Percentiles rank a stretch among this genome's conserved stretches.
phyloP scores from a whole-genome alignment of 2,329 filamentous ascomycete genomes.

The Sclerotinia borealis region DNA sequence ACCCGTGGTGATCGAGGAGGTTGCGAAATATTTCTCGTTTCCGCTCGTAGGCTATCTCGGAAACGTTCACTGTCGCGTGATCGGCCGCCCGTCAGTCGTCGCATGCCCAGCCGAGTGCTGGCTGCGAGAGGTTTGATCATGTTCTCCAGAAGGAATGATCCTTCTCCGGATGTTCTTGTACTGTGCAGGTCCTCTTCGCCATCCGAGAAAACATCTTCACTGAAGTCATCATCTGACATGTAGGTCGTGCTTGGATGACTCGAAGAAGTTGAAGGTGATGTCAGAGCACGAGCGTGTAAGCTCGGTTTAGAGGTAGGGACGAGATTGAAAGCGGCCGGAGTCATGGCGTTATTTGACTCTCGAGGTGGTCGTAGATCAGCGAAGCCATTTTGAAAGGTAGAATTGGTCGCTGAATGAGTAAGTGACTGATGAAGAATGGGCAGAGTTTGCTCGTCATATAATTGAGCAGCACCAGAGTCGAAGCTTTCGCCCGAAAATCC shows the following conservation, averaged over 20 bases:
- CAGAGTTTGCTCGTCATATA: constrained; percentile 90
- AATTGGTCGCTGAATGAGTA: constrained; percentile 60
- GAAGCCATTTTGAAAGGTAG: constrained; percentile 83
- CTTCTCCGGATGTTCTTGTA: constrained; percentile 22
- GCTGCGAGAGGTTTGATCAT: constrained; percentile 56
- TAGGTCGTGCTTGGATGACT: constrained; percentile 55
- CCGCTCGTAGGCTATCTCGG: constrained; percentile 28
- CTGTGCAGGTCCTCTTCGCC: constrained; percentile 59
- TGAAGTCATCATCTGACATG: constrained; percentile 69
- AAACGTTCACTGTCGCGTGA: constrained; percentile 30
- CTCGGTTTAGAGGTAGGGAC: constrained; percentile 51
- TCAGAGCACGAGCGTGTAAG: constrained; percentile 76
- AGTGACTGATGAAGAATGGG: constrained; percentile 83
- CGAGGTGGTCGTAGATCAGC: constrained; percentile 62
- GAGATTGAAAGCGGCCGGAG: constrained; percentile 51
- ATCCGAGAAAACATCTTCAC: constrained; percentile 73
- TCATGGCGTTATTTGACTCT: constrained; percentile 58
- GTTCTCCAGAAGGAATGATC: constrained; percentile 51
- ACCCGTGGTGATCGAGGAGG: constrained; percentile 31
- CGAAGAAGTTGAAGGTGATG: constrained; percentile 63
- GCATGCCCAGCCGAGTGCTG: constrained; percentile 52
- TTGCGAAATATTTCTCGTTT: constrained; percentile 27
- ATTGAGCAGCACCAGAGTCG: constrained; percentile 64
- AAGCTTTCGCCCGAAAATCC: constrained; percentile 59
- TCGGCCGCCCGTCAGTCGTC: constrained; percentile 54